phyloP scores from a whole-genome alignment of 108 stramenopile species.

The Bacterosira constricta region DNA sequence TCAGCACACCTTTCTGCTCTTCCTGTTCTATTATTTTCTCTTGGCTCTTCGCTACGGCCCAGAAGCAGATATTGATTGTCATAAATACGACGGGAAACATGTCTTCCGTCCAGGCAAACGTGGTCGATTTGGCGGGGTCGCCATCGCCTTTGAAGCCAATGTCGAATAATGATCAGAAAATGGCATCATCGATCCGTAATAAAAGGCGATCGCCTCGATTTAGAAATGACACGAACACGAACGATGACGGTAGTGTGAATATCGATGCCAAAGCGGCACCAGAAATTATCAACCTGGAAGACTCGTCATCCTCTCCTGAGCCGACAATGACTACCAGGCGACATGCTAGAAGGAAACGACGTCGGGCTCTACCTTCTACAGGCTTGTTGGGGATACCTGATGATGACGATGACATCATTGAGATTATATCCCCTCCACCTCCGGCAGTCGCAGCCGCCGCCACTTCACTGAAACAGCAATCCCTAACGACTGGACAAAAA shows the following conservation, averaged over 20 bases:
- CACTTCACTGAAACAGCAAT: background rate
- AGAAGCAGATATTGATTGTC: too few species aligned
- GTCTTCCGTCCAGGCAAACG: too few species aligned
- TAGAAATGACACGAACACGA: background rate
- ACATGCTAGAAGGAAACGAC: background rate
- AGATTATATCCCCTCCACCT: slow-evolving; percentile 1
- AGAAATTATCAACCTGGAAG: slow-evolving; percentile 16
- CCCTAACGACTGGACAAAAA: background rate
- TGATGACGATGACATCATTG: slow-evolving; percentile 15
- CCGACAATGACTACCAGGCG: background rate
- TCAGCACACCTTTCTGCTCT: too few species aligned
- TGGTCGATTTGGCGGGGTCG: too few species aligned
- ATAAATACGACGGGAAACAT: too few species aligned
- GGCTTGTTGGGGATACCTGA: background rate
- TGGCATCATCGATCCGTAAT: too few species aligned
- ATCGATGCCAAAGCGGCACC: background rate
- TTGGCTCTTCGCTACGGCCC: too few species aligned
- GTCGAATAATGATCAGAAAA: too few species aligned
- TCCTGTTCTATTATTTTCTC: too few species aligned
- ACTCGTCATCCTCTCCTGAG: background rate
- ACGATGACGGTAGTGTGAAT: background rate
- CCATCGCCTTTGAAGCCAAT: too few species aligned
- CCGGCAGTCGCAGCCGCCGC: background rate
- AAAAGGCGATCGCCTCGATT: too few species aligned
- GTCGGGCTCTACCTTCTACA: background rate